These are phyloP conservation scores for Speleostelium caveatum DNA, from an alignment of 78 protist genomes.

Conservation along the genomic window DNA sequence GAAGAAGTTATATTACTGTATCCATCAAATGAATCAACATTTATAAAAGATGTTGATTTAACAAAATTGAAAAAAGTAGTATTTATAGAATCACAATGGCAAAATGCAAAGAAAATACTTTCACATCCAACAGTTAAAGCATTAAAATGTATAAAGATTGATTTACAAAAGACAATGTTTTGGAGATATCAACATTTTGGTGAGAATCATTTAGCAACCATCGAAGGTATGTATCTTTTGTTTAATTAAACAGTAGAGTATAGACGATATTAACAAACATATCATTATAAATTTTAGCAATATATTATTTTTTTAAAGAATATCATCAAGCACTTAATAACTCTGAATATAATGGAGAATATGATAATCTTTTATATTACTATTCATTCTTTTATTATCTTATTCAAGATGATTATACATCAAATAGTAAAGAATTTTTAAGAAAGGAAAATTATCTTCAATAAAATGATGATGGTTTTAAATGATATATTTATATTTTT, in stretches of 20 bases:
- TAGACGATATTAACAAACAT: background rate
- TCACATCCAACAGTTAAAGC: constrained; percentile 6
- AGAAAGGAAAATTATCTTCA: constrained; percentile 71
- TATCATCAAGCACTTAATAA: constrained; percentile 37
- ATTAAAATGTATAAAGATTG: constrained; percentile 64
- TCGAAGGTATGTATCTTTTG: no score
- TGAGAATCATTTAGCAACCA: constrained; percentile 58
- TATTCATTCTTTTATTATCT: constrained; percentile 68
- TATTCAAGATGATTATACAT: constrained; percentile 75
- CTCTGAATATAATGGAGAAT: constrained; percentile 60
- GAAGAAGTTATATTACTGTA: constrained; percentile 64
- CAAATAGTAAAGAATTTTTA: constrained; percentile 10
- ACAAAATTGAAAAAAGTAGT: constrained; percentile 45
- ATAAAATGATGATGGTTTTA: background rate
- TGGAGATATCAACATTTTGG: constrained; percentile 83
- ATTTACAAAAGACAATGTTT: constrained; percentile 62
- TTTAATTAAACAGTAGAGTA: background rate
- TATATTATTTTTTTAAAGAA: constrained; percentile 79
- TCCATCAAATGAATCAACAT: constrained; percentile 54
- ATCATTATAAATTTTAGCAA: no score
- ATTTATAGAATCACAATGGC: constrained; percentile 82
- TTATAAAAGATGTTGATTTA: constrained; percentile 51
- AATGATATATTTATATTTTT: background rate
- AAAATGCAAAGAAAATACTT: constrained; percentile 58
- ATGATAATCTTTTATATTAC: constrained; percentile 71